phyloP scores from a whole-genome alignment of 306 rosid genomes.

The Dryas alaskensis region DNA sequence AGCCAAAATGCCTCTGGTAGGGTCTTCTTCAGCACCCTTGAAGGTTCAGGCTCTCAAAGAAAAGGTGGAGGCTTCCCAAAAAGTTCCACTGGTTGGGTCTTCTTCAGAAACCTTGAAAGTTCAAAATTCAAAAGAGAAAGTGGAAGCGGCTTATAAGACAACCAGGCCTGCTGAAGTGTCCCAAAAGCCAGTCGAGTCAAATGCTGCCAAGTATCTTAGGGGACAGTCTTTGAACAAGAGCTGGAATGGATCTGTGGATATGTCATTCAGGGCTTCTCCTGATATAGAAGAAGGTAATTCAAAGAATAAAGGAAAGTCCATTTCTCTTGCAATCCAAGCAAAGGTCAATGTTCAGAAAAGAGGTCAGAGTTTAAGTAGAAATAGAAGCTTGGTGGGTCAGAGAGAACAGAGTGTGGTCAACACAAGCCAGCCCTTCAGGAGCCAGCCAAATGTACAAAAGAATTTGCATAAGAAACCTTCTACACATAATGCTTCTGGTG shows the following conservation, averaged over 20 bases:
- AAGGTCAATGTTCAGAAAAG: constrained; percentile 93
- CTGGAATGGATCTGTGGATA: constrained; percentile 78
- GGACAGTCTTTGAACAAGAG: constrained; percentile 86
- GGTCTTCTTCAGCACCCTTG: constrained; percentile 61
- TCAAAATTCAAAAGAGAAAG: constrained; percentile 57
- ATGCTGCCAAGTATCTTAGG: constrained; percentile 69
- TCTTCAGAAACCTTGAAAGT: constrained; percentile 52
- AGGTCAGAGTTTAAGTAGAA: constrained; percentile 54
- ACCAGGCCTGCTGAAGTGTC: constrained; percentile 49
- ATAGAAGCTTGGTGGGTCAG: constrained; percentile 45
- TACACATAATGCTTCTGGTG: constrained; percentile 41
- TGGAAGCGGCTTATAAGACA: constrained; percentile 52
- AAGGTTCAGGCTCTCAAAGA: constrained; percentile 76
- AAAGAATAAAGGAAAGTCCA: constrained; percentile 63
- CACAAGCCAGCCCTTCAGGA: constrained; percentile 48
- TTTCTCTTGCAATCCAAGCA: constrained; percentile 96
- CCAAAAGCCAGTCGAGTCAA: constrained; percentile 61
- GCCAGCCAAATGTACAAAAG: constrained; percentile 46
- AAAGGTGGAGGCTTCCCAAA: constrained; percentile 67
- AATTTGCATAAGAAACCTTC: constrained; percentile 53
- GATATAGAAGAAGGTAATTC: constrained; percentile 49
- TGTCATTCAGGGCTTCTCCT: constrained; percentile 43
- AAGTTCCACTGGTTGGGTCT: constrained; percentile 45
- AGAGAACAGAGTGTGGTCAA: constrained; percentile 60
- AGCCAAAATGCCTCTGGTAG: constrained; percentile 45